These are phyloP conservation scores for Ajuga chamaepitys DNA, from an alignment of 257 asterid genomes.

Conservation along the genomic window DNA sequence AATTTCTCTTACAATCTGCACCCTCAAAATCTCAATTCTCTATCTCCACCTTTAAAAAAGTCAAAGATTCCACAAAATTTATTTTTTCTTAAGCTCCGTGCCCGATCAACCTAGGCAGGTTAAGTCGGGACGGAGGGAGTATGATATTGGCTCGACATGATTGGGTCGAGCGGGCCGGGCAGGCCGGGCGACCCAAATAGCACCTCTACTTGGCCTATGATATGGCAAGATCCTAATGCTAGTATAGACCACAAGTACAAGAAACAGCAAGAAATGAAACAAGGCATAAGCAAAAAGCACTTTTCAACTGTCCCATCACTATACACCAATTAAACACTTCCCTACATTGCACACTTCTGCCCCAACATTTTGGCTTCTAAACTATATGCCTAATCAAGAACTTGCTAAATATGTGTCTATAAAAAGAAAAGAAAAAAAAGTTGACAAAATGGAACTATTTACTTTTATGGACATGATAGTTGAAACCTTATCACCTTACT, in stretches of 20 bases:
- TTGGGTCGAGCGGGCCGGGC: too few species aligned
- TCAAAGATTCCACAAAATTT: too few species aligned
- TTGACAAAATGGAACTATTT: slow-evolving; percentile 2
- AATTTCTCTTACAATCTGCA: too few species aligned
- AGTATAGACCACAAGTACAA: slow-evolving; percentile 1
- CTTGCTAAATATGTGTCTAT: background rate
- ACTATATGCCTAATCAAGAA: background rate
- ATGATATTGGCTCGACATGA: too few species aligned
- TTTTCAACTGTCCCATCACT: slow-evolving; percentile 2
- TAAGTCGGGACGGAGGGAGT: too few species aligned
- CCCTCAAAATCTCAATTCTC: too few species aligned
- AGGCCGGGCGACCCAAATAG: too few species aligned
- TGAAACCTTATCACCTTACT: slow-evolving; percentile 21
- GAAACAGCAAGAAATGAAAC: background rate
- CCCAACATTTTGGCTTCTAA: slow-evolving; percentile 11
- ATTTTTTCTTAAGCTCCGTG: too few species aligned
- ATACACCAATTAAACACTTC: slow-evolving; percentile 12
- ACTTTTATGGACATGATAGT: slow-evolving; percentile 29
- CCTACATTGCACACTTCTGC: slow-evolving; percentile 15
- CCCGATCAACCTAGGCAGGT: too few species aligned
- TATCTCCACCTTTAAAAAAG: too few species aligned
- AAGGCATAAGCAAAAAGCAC: slow-evolving; percentile 6
- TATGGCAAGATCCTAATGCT: background rate
- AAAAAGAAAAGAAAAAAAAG: background rate
- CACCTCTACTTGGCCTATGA: too few species aligned